phyloP scores from a whole-genome alignment of 2,329 filamentous ascomycete species.

The Alternaria consortialis region DNA sequence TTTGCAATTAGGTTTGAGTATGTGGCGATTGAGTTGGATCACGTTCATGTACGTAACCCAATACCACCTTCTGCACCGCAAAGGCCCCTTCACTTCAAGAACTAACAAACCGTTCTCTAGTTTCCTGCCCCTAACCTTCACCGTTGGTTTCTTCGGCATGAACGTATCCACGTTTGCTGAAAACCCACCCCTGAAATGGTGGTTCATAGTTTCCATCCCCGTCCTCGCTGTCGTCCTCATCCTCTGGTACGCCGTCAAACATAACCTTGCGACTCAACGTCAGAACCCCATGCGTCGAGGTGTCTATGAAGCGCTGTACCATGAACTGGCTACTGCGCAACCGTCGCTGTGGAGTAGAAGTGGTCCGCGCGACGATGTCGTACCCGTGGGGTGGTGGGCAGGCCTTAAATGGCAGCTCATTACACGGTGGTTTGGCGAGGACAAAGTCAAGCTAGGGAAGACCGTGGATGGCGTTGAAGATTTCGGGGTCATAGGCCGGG shows the following conservation, averaged over 20 bases:
- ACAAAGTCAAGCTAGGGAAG: slow-evolving; percentile 51
- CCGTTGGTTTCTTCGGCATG: slow-evolving; percentile 61
- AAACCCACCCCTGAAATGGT: slow-evolving; percentile 40
- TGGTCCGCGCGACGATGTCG: slow-evolving; percentile 56
- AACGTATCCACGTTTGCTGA: slow-evolving; percentile 58
- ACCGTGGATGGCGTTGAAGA: slow-evolving; percentile 48
- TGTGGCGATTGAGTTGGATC: slow-evolving; percentile 69
- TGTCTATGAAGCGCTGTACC: slow-evolving; percentile 61
- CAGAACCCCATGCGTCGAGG: slow-evolving; percentile 59
- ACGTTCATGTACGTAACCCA: slow-evolving; percentile 68
- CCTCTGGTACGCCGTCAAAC: slow-evolving; percentile 60
- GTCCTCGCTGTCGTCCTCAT: slow-evolving; percentile 58
- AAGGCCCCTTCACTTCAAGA: neutral
- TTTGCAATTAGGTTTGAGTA: slow-evolving; percentile 59
- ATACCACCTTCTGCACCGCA: no score
- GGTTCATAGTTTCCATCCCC: slow-evolving; percentile 58
- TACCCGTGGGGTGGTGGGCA: slow-evolving; percentile 51
- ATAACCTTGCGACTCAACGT: slow-evolving; percentile 53
- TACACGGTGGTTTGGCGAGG: slow-evolving; percentile 56
- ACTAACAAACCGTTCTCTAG: neutral
- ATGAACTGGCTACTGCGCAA: slow-evolving; percentile 56
- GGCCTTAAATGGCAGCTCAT: slow-evolving; percentile 60
- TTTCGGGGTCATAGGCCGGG: slow-evolving; percentile 50
- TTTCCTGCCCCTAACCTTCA: slow-evolving; percentile 67
- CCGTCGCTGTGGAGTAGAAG: slow-evolving; percentile 59